Percentiles rank a stretch among this genome's conserved stretches.
Conservation (phyloP, 1,139 yeast species). For the Geotrichum reessii region DNA sequence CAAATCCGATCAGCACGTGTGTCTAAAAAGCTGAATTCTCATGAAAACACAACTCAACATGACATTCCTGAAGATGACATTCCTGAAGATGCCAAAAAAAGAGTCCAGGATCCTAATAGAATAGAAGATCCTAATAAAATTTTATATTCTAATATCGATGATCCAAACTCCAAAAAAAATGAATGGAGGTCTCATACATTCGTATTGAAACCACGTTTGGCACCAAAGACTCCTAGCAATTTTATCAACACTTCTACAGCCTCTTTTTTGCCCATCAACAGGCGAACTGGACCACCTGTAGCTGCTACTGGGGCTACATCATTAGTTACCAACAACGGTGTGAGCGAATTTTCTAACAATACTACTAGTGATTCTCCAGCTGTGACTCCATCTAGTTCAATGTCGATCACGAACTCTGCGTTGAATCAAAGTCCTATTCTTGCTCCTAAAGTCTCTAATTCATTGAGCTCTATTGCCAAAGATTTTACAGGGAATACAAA, state of each 20-base stretch:
- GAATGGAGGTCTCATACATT: conserved; percentile 8
- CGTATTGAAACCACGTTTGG: conserved; percentile 1
- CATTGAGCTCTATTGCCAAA: neutral
- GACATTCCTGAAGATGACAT: neutral
- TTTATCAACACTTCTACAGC: neutral
- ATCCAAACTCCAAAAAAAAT: neutral
- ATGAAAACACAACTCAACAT: neutral
- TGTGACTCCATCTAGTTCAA: neutral
- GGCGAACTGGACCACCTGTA: neutral
- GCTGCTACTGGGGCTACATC: neutral
- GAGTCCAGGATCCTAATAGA: neutral
- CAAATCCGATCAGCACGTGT: neutral
- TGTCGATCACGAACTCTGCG: neutral
- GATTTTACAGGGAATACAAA: neutral
- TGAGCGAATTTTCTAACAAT: neutral
- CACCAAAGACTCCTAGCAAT: neutral
- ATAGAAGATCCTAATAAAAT: neutral
- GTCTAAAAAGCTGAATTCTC: neutral
- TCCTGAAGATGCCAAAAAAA: neutral
- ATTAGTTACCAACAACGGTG: neutral
- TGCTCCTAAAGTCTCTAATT: neutral
- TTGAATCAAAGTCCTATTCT: neutral
- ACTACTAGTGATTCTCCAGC: neutral
- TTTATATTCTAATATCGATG: neutral
- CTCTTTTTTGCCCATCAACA: neutral